Conservation (phyloP, 2,329 filamentous ascomycete species). For the Purpureocillium takamizusanense region DNA sequence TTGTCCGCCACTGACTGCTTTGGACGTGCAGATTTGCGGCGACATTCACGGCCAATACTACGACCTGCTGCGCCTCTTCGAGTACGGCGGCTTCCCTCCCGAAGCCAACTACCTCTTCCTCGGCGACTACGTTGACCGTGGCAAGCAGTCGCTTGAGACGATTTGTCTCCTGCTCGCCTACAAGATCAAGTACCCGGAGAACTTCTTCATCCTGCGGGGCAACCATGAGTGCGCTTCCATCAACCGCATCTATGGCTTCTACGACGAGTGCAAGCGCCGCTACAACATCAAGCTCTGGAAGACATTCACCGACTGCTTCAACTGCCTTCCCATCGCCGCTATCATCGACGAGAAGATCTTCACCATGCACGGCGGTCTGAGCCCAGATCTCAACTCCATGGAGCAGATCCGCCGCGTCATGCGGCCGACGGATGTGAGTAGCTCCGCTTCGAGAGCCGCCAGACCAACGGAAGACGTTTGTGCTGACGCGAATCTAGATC, state of each 20-base stretch:
- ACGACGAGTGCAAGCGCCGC: constrained; percentile 97
- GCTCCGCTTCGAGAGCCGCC: neutral
- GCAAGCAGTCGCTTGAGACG: constrained; percentile 98
- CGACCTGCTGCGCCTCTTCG: constrained; percentile 91
- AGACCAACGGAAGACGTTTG: neutral
- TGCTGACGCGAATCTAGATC: constrained; percentile 54
- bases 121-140: constrained; percentile 96
- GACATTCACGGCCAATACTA: constrained; percentile 99
- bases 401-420: constrained; percentile 98
- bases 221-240: constrained; percentile 99
- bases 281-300: constrained; percentile 99
- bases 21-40: constrained; percentile 77
- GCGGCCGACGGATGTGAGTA: constrained; percentile 93
- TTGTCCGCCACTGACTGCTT: constrained; percentile 5
- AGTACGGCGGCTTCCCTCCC: constrained; percentile 95
- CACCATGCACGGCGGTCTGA: constrained; percentile 97
- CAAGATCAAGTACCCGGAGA: constrained; percentile 99
- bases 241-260: constrained; percentile 99
- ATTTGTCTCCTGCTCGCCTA: constrained; percentile 94
- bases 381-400: constrained; percentile 97
- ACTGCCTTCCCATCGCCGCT: constrained; percentile 93
- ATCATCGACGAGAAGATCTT: constrained; percentile 99
- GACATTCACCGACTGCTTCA: constrained; percentile 99
- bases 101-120: constrained; percentile 99
- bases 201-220: constrained; percentile 97